A percentile compares a stretch with the other conserved stretches of the same genome.
Conservation (phyloP, 352 stramenopile species). For the Plasmopara muralis region DNA sequence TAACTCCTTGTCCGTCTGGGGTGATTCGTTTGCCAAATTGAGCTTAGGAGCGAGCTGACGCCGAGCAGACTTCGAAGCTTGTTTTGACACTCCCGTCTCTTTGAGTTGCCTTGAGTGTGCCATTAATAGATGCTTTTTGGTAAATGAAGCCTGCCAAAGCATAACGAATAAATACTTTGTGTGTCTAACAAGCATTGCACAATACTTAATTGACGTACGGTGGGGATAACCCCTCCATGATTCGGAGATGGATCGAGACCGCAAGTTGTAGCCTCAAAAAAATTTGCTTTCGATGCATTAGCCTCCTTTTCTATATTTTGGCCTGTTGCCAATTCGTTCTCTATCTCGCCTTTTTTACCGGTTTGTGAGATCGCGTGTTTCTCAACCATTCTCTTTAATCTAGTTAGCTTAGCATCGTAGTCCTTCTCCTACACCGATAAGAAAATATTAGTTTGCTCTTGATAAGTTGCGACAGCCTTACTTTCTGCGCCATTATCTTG, state of each 20-base stretch:
- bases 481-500: conserved; percentile 23
- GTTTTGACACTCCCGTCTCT: conserved; percentile 8
- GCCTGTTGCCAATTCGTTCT: conserved; percentile 5
- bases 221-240: too few species aligned
- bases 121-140: conserved; percentile 7
- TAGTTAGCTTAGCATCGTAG: conserved; percentile 18
- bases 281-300: conserved; percentile 3
- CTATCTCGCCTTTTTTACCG: background rate
- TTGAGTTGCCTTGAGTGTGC: conserved; percentile 13
- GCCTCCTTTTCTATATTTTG: conserved; percentile 2
- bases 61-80: conserved; percentile 18
- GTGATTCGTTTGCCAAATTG: conserved; percentile 17
- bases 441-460: background rate
- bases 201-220: too few species aligned
- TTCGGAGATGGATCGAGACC: background rate
- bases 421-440: conserved; percentile 12
- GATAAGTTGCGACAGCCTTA: conserved; percentile 1
- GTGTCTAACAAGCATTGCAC: background rate
- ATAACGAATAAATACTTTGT: background rate
- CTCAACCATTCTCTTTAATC: conserved; percentile 8
- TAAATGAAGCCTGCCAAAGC: conserved; percentile 5
- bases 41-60: conserved; percentile 14
- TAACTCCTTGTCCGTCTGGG: conserved; percentile 16
- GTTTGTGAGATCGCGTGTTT: background rate
- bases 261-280: background rate